Base-by-base conservation (phyloP, 805 yeast species). In the Teunomyces kruisii region DNA sequence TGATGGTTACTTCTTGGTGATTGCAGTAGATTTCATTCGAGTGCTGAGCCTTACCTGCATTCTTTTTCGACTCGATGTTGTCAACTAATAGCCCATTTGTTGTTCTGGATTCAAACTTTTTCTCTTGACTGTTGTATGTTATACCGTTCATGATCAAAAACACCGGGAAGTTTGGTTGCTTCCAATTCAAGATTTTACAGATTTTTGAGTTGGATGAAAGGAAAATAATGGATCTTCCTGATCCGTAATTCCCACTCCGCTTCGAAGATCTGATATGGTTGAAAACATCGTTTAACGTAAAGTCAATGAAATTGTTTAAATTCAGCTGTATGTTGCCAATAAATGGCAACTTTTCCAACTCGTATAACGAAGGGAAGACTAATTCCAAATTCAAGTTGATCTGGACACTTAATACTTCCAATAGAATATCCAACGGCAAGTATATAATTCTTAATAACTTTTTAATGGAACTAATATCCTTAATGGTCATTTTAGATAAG, bases 161-260 rank as follows among this genome's bases (percentile, higher is more conserved):
- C 0, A 94, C 98, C 0, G 99, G 97, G 67, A 86, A 94, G 62
- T 92, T 92, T 10, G 99, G 98, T 67, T 94, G 99, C 65, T 94
- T 94, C 99, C 99, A 94, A 66, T 94, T 94, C 55, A 94, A 68
- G 38, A 89, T 86, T 9, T 96, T 88, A 66, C 98, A 94, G n/a
- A 90, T 88, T 38, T 83, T 80, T 28, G 96, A 86, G 64, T 90
- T 89, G 45, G 86, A 80, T 1, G 97, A 88, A 9, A 96, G 81
- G 64, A 94, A 88, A 8, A 92, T 83, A 35, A 94, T 69, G 1
- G 95, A 82, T 47, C 96, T 72, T 15, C 79, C 58, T 3, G 42
- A n/a, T 28, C 32, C 46, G 49, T 64, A 44, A 35, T 52, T 50
- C 8, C 50, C 46, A n/a, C 46, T 48, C 37, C 57, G 39, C 14